Base-by-base conservation (phyloP, 257 asterid species). In the Solanum medicagineum region DNA sequence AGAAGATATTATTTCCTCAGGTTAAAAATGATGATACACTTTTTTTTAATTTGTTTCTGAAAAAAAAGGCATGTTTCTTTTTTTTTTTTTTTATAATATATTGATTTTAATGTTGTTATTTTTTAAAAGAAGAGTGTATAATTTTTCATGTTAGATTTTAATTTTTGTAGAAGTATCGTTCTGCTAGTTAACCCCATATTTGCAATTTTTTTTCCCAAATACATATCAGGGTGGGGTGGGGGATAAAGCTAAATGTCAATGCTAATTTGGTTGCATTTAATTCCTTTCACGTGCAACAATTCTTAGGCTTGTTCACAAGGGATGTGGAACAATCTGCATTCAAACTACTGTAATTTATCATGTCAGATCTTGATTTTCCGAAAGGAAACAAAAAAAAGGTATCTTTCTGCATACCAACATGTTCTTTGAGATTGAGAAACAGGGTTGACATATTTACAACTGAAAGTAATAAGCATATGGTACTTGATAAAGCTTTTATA, bases 231-330 rank as follows among this genome's bases (percentile, higher is more conserved):
- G 63, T 4, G 63, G 63, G 8, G n/a, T 3, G 22, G 63, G 11
- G 24, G 5, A 0, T 11, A 24, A 14, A 44, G 54, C 53, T 15
- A 55, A 26, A 83, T 45, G 88, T 88, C 74, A 84, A 86, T 53
- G 84, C 85, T 63, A 62, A 3, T n/a, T 68, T 24, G 56, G 63
- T 85, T 87, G 85, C 87, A 65, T 79, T 85, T 36, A 74, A 55
- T 45, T 66, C 47, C 44, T 24, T 54, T 88, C 87, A 85, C 88
- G 85, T 88, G 90, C 42, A 45, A 40, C 86, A 68, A 70, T 62
- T 59, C 86, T 81, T 87, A 53, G 11, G 86, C 54, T 79, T 26
- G 79, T 70, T 56, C 45, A 17, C 5, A 19, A 40, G 65, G 60
- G 60, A 36, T 36, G 42, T 36, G 42, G 81, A 74, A 47, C 44